Base-by-base conservation (phyloP, 129 eudicot species). In the Helichrysum umbraculigerum region DNA sequence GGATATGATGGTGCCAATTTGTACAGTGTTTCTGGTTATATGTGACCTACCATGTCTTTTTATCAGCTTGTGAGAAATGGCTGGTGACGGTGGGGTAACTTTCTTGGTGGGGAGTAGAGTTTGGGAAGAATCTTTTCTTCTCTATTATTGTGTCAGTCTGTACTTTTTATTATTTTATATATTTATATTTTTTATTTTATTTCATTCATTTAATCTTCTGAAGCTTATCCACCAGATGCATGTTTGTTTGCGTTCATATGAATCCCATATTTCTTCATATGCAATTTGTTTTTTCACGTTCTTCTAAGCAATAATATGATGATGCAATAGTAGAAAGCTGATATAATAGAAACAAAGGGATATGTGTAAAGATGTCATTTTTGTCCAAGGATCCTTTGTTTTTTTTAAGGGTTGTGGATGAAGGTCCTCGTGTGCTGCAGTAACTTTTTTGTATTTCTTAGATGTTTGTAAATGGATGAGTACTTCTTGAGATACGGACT, bases 111-210 rank as follows among this genome's bases (percentile, higher is more conserved):
- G 34, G 17, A 58, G 35, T 70, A 16, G 52, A 50, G 52, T 81
- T 34, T 12, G 61, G 78, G 75, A 79, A 84, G 85, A 76, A 76
- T 80, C 84, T 84, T 66, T 71, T 65, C 74, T 72, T 47, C 70
- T 70, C 78, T 41, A 79, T 83, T 75, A 74, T 75, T 83, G 71
- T 74, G 83, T 69, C 79, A 83, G 59, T n/a, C 17, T 74, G 69
- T 82, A 57, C 83, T 73, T 78, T 56, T 15, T 9, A 30, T 33
- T 25, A 25, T 25, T 25, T 25, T 25, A 25, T 25, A 25, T 25
- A 25, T 47, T 32, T 44, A 44, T 11, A 44, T 44, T 0, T 10
- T 12, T 11, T 44, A 10, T 44, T 11, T 12, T 62, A 70, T 70
- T 70, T 28, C 34, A 63, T 79, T 50, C 42, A 62, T 63, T 64